Percentiles rank a stretch among this genome's conserved stretches.
Evolutionary conservation across 768 basidiomycete species (phyloP).

Genomic region (Hygrophoropsis aurantiaca): DNA sequence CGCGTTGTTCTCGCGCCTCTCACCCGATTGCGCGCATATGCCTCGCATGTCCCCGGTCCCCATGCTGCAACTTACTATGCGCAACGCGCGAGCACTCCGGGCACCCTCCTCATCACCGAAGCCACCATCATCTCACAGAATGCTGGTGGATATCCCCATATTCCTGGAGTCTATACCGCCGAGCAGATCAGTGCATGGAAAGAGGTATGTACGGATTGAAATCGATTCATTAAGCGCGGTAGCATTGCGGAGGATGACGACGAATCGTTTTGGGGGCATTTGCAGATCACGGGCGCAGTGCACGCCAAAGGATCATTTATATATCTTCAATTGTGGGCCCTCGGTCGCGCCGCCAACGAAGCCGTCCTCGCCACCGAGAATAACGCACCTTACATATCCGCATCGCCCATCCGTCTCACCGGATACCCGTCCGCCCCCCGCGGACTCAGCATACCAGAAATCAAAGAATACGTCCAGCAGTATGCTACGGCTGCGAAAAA

Average conservation of each 20-base stretch:
- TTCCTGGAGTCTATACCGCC: conserved; percentile 49
- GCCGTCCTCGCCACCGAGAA: conserved; percentile 15
- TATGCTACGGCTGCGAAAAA: conserved; percentile 52
- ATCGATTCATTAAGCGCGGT: background rate
- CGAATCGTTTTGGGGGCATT: too few relatives aligned
- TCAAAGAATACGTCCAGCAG: conserved; percentile 42
- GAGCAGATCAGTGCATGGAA: conserved; percentile 60
- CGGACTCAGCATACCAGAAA: conserved; percentile 40
- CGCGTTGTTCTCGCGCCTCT: conserved; percentile 38
- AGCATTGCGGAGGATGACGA: background rate
- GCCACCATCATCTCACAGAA: conserved; percentile 37
- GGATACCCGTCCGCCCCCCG: conserved; percentile 28
- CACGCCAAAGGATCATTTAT: conserved; percentile 44
- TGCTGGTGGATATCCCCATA: conserved; percentile 30
- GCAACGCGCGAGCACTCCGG: conserved; percentile 35
- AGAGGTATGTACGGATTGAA: conserved; percentile 28
- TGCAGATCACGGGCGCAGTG: conserved; percentile 39
- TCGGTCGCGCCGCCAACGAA: conserved; percentile 37
- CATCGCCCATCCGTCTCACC: conserved; percentile 20
- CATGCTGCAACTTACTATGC: conserved; percentile 36
- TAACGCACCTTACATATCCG: conserved; percentile 20
- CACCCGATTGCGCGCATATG: conserved; percentile 30
- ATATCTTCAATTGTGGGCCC: conserved; percentile 49
- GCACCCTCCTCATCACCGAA: conserved; percentile 47
- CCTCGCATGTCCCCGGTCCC: conserved; percentile 26